Conservation (phyloP, 164 flowering plant species). For the Echeveria elegans region DNA sequence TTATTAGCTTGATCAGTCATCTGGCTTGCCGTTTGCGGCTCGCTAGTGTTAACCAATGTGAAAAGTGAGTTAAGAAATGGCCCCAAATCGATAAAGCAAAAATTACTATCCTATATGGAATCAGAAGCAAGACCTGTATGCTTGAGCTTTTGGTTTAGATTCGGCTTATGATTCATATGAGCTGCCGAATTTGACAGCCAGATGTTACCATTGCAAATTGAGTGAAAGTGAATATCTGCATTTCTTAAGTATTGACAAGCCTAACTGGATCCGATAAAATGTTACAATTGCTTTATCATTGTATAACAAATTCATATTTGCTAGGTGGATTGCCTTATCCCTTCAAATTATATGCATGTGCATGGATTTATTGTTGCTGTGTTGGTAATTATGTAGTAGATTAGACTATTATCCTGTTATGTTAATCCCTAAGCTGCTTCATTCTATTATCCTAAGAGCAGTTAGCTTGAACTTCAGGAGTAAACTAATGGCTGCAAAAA, state of each 20-base stretch:
- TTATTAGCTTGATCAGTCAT: not conserved
- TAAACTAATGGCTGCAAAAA: not conserved
- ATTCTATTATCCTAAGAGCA: not conserved
- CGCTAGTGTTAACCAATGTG: no score
- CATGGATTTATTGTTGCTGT: not conserved
- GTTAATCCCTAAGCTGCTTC: not conserved
- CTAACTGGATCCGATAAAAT: no score
- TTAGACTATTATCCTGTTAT: not conserved
- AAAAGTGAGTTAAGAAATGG: no score
- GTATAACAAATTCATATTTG: not conserved
- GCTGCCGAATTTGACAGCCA: no score
- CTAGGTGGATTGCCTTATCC: not conserved
- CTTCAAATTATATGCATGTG: not conserved
- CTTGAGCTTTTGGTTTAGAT: no score
- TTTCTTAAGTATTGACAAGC: not conserved
- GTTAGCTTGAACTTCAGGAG: not conserved
- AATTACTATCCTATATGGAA: no score
- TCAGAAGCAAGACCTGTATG: no score
- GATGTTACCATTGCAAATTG: not conserved
- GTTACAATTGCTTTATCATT: no score
- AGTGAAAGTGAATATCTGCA: not conserved
- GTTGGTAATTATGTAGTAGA: not conserved
- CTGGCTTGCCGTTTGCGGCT: not conserved
- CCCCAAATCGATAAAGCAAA: no score
- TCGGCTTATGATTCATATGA: no score